A percentile compares a stretch with the other conserved stretches of the same genome.
Evolutionary conservation across 257 asterid species (phyloP).

Genomic region (Mentha longifolia): DNA sequence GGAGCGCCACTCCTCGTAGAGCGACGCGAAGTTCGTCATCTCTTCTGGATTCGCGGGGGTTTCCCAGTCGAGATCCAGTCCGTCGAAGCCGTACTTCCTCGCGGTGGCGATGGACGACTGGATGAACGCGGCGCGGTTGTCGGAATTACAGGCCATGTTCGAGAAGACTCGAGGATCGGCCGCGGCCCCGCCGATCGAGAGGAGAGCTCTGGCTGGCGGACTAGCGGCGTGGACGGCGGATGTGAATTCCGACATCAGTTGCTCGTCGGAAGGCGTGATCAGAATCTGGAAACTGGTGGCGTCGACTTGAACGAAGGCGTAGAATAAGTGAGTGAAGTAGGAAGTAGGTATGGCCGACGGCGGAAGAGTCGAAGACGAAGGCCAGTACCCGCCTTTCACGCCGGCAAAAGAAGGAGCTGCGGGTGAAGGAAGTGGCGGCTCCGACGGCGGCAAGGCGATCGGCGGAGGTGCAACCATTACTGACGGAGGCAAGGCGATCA

Average conservation of each 20-base stretch:
- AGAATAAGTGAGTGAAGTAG: constrained; percentile 60
- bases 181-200: constrained; percentile 67
- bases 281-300: constrained; percentile 44
- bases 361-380: constrained; percentile 42
- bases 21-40: constrained; percentile 54
- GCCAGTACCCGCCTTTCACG: constrained; percentile 60
- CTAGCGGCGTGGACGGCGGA: constrained; percentile 41
- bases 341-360: constrained; percentile 49
- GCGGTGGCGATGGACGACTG: constrained; percentile 53
- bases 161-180: constrained; percentile 36
- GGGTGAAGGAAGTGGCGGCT: too few species aligned
- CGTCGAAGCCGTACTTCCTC: constrained; percentile 49
- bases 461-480: constrained; percentile 16
- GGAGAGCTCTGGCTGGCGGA: constrained; percentile 42
- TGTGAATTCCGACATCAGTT: constrained; percentile 49
- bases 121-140: constrained; percentile 53
- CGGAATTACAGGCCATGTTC: constrained; percentile 37
- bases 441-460: neutral
- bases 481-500: too few species aligned
- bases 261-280: constrained; percentile 44
- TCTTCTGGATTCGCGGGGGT: constrained; percentile 45
- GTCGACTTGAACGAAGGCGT: constrained; percentile 53
- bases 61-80: constrained; percentile 79
- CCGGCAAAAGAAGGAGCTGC: constrained; percentile 12
- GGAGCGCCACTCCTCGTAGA: constrained; percentile 46